Evolutionary conservation across 2,329 filamentous ascomycete species (phyloP).

Genomic region (Verticillium tricorpus): DNA sequence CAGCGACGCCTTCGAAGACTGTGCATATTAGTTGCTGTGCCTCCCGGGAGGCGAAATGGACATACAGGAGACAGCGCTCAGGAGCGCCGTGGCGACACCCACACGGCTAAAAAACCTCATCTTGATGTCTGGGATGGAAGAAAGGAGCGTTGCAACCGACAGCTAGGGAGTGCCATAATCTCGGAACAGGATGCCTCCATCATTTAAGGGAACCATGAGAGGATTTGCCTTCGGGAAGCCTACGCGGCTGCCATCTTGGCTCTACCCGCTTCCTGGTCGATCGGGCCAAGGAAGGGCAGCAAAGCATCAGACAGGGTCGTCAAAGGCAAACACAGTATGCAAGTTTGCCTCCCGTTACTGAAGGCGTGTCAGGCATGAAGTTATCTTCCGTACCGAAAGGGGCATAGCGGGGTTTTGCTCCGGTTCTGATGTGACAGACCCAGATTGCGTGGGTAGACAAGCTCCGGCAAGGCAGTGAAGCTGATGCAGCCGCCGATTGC

Average conservation of each 20-base stretch:
- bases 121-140: background rate
- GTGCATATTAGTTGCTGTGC: background rate
- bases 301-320: background rate
- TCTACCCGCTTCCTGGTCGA: background rate
- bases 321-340: background rate
- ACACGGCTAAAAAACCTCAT: slow-evolving; percentile 12
- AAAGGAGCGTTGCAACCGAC: background rate
- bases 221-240: background rate
- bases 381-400: background rate
- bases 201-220: background rate
- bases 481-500: background rate
- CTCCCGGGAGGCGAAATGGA: background rate
- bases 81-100: slow-evolving; percentile 9
- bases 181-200: background rate
- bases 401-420: background rate
- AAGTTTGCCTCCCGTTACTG: background rate
- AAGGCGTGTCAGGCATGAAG: background rate
- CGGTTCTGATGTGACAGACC: background rate
- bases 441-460: background rate
- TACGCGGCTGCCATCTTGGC: background rate
- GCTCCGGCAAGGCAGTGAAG: background rate
- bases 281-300: background rate
- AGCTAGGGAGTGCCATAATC: background rate
- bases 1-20: slow-evolving; percentile 11
- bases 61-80: slow-evolving; percentile 9